Conservation (phyloP, 1,284 basidiomycete genomes). For the Cystobasidium slooffiae region DNA sequence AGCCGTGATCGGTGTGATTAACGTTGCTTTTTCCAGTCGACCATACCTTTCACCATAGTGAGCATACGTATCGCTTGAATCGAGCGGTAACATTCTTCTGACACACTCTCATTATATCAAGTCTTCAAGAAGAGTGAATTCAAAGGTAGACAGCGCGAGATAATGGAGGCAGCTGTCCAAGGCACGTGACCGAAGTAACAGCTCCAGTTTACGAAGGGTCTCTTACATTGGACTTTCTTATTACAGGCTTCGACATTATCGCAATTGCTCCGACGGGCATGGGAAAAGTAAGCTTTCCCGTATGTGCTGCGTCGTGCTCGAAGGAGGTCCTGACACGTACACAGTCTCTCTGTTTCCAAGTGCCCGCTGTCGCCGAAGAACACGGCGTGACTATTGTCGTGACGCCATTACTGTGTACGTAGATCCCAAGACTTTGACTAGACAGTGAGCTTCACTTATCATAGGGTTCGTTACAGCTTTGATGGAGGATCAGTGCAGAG, state of each 20-base stretch:
- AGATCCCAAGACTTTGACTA: not conserved
- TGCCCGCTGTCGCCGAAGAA: constrained; percentile 74
- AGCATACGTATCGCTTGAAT: not conserved
- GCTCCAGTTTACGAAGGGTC: too few species aligned
- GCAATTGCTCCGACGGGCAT: constrained; percentile 80
- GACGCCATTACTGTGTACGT: constrained; percentile 73
- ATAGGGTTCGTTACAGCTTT: constrained; percentile 63
- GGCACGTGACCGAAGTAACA: constrained; percentile 60
- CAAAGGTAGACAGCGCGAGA: constrained; percentile 75
- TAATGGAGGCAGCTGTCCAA: constrained; percentile 69
- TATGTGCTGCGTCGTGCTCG: too few species aligned
- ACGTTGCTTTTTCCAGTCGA: constrained; percentile 23
- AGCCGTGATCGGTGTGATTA: constrained; percentile 5
- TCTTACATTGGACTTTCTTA: not conserved
- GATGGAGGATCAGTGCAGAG: constrained; percentile 82
- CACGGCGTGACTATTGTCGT: constrained; percentile 76
- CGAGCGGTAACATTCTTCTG: too few species aligned
- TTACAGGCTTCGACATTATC: constrained; percentile 30
- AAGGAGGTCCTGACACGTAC: not conserved
- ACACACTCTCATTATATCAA: constrained; percentile 52
- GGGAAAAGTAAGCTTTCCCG: constrained; percentile 69
- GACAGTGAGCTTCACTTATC: not conserved
- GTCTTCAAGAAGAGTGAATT: constrained; percentile 71
- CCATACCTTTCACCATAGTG: constrained; percentile 34
- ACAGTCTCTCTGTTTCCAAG: constrained; percentile 82